Evolutionary conservation across 352 stramenopile species (phyloP).

Genomic region (Pseudoperonospora humuli): DNA sequence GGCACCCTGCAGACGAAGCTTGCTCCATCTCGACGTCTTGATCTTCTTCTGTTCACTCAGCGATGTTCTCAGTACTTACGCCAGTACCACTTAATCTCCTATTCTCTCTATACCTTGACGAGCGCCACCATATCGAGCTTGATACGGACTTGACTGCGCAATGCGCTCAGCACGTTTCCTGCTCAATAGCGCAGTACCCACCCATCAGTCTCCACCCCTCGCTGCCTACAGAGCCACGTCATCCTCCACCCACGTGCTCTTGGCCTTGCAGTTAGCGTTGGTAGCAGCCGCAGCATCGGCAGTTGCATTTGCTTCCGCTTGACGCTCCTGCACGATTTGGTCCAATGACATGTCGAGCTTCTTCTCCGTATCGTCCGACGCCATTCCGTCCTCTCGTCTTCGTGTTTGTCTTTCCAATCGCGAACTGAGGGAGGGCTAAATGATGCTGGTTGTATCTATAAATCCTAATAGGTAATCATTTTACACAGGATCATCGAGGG

Average conservation of each 20-base stretch:
- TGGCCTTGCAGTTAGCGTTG: conserved; percentile 31
- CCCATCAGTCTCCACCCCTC: conserved; percentile 11
- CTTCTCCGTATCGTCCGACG: conserved; percentile 45
- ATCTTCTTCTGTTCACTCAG: conserved; percentile 6
- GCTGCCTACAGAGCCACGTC: conserved; percentile 6
- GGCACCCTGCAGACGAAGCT: conserved; percentile 18
- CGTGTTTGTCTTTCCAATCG: conserved; percentile 10
- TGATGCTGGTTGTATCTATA: background rate
- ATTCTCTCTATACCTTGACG: conserved; percentile 15
- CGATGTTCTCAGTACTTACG: background rate
- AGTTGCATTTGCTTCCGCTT: conserved; percentile 16
- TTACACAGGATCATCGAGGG: background rate
- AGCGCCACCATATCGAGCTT: conserved; percentile 7
- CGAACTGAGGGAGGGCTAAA: conserved; percentile 12
- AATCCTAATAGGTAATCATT: background rate
- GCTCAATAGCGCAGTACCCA: conserved; percentile 11
- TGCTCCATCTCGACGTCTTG: conserved; percentile 28
- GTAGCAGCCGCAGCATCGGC: conserved; percentile 3
- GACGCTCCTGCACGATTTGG: conserved; percentile 50
- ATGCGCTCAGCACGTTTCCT: conserved; percentile 62
- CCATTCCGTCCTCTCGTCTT: conserved; percentile 13
- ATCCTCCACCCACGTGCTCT: conserved; percentile 39
- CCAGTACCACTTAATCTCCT: background rate
- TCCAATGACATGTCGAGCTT: conserved; percentile 70
- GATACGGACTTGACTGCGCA: conserved; percentile 50